A percentile compares a stretch with the other conserved stretches of the same genome.
Conservation (phyloP, 805 yeast genomes). For the Metschnikowia koreensis region DNA sequence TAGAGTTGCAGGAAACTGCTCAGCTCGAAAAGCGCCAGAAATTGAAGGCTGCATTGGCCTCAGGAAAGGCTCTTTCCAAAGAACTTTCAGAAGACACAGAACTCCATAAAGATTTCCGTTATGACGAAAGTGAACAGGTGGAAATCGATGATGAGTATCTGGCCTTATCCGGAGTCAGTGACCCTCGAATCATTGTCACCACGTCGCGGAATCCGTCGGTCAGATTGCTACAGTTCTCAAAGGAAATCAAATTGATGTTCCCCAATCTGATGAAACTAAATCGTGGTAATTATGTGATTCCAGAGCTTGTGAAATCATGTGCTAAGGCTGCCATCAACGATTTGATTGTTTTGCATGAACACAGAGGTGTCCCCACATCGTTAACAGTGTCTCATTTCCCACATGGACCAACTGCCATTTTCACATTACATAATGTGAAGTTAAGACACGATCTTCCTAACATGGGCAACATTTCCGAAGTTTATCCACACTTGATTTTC, state of each 20-base stretch:
- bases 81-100: slow-evolving; percentile 86
- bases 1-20: slow-evolving; percentile 85
- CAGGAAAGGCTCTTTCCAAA: slow-evolving; percentile 86
- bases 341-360: slow-evolving; percentile 85
- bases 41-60: slow-evolving; percentile 81
- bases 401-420: slow-evolving; percentile 95
- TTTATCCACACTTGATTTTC: slow-evolving; percentile 89
- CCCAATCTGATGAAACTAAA: slow-evolving; percentile 88
- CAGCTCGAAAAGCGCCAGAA: slow-evolving; percentile 83
- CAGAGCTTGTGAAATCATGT: slow-evolving; percentile 82
- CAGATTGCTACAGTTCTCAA: slow-evolving; percentile 83
- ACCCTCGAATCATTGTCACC: slow-evolving; percentile 88
- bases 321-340: slow-evolving; percentile 80
- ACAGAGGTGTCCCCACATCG: slow-evolving; percentile 97
- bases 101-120: slow-evolving; percentile 77
- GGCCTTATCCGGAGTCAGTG: slow-evolving; percentile 80
- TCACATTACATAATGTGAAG: slow-evolving; percentile 91
- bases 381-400: slow-evolving; percentile 93
- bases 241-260: slow-evolving; percentile 84
- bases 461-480: slow-evolving; percentile 85
- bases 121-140: slow-evolving; percentile 73
- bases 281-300: slow-evolving; percentile 89
- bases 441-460: slow-evolving; percentile 88
- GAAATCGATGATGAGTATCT: slow-evolving; percentile 90
- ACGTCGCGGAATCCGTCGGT: slow-evolving; percentile 91